Conservation (phyloP, 2,329 filamentous ascomycete species). For the Zymoseptoria tritici region DNA sequence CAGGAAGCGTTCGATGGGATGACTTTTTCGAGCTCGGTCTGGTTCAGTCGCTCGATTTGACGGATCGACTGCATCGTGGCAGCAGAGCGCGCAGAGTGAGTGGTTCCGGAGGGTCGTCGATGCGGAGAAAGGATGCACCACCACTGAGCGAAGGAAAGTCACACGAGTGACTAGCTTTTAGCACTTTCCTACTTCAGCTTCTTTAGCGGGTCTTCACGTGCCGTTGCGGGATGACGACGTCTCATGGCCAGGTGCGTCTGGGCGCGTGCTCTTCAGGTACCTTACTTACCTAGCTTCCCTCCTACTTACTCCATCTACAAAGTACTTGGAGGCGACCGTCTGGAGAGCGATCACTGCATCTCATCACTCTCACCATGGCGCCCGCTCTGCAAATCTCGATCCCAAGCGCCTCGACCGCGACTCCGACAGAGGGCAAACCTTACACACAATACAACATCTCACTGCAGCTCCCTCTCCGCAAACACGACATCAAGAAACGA, state of each 20-base stretch:
- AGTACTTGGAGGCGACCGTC: background rate
- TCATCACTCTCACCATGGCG: constrained; percentile 29
- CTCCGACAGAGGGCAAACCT: constrained; percentile 49
- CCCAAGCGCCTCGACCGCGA: constrained; percentile 43
- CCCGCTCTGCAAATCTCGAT: constrained; percentile 41
- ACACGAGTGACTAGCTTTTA: background rate
- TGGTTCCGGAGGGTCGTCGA: background rate
- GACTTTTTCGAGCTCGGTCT: constrained; percentile 84
- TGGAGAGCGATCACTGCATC: background rate
- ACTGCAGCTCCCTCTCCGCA: constrained; percentile 66
- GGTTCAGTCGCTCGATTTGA: constrained; percentile 86
- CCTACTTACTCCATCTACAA: background rate
- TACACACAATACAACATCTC: constrained; percentile 75
- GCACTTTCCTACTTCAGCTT: background rate
- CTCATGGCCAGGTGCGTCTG: background rate
- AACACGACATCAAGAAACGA: constrained; percentile 69
- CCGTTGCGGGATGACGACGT: background rate
- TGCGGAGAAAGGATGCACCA: background rate
- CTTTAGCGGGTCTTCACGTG: background rate
- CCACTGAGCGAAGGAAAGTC: background rate
- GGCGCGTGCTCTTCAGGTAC: background rate
- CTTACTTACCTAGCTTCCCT: background rate
- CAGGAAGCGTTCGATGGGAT: constrained; percentile 82
- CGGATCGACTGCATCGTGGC: constrained; percentile 83
- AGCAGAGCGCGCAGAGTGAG: background rate